Conservation (phyloP, 805 yeast species). For the Allodekkera sacchari region DNA sequence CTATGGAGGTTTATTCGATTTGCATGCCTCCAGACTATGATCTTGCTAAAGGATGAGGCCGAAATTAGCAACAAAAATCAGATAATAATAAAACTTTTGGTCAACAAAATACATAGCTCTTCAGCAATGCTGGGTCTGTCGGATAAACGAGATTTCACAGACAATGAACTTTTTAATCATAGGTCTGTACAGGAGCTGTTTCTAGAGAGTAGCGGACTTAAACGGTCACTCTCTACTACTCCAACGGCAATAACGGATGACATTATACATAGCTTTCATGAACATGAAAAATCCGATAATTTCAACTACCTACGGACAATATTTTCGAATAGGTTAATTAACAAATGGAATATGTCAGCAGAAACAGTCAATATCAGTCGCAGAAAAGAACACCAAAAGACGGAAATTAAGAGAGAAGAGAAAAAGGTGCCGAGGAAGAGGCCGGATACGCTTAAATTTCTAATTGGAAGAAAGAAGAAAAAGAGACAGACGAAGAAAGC, state of each 20-base stretch:
- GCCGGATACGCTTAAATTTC: neutral
- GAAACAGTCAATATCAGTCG: neutral
- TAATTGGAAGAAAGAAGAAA: conserved; percentile 1
- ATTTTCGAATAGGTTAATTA: neutral
- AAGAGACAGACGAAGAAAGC: too few species aligned
- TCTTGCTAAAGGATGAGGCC: conserved; percentile 6
- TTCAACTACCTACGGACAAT: neutral
- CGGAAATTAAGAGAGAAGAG: neutral
- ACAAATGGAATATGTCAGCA: neutral
- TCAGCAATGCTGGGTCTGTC: conserved; percentile 7
- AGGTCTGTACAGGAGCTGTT: conserved; percentile 11
- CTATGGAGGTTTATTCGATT: conserved; percentile 4
- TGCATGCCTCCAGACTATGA: conserved; percentile 7
- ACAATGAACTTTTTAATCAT: conserved; percentile 13
- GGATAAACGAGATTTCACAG: conserved; percentile 3
- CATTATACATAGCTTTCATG: neutral
- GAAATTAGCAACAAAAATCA: conserved; percentile 14
- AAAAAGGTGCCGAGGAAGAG: neutral
- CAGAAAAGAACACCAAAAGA: neutral
- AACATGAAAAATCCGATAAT: neutral
- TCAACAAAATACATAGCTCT: conserved; percentile 15
- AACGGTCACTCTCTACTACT: conserved; percentile 8
- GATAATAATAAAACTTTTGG: conserved; percentile 15
- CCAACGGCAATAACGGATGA: conserved; percentile 1
- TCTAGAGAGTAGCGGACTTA: conserved; percentile 10